A percentile compares a stretch with the other conserved stretches of the same genome.
These are phyloP conservation scores for Leccinum longicurvipes DNA, from an alignment of 768 basidiomycete genomes.

Conservation along the genomic window DNA sequence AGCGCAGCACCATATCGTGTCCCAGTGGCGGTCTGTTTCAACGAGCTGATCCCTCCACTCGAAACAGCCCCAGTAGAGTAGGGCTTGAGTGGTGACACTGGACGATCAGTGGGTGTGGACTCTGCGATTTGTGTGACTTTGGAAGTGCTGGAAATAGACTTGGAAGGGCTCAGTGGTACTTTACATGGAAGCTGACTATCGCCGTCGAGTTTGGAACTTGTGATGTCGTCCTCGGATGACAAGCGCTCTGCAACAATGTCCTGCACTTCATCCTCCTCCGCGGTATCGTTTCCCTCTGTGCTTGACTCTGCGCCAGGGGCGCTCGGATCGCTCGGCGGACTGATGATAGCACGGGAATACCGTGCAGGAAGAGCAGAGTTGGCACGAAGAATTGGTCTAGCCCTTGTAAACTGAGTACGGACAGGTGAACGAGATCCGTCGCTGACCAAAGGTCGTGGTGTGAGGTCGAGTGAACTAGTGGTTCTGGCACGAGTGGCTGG, in stretches of 20 bases:
- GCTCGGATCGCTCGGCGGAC: conserved; percentile 11
- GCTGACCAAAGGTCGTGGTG: conserved; percentile 9
- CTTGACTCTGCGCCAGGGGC: conserved; percentile 5
- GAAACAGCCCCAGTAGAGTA: conserved; percentile 20
- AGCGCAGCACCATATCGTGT: conserved; percentile 64
- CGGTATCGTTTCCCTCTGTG: conserved; percentile 27
- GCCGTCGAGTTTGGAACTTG: conserved; percentile 45
- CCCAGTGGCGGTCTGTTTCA: conserved; percentile 52
- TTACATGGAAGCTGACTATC: conserved; percentile 53
- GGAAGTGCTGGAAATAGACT: no score
- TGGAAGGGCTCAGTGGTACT: conserved; percentile 43
- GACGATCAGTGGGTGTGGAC: conserved; percentile 17
- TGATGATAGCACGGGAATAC: conserved; percentile 22
- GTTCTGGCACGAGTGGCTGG: conserved; percentile 23
- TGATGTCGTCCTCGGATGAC: conserved; percentile 30
- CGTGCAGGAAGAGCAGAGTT: conserved; percentile 41
- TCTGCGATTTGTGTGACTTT: background rate
- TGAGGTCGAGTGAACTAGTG: conserved; percentile 27
- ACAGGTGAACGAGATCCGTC: conserved; percentile 27
- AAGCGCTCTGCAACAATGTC: conserved; percentile 28
- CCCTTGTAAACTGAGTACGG: conserved; percentile 26
- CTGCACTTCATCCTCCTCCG: conserved; percentile 23
- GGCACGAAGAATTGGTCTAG: conserved; percentile 37
- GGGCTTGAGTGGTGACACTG: conserved; percentile 22
- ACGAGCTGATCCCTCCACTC: conserved; percentile 19